Percentiles rank a stretch among this genome's conserved stretches.
Evolutionary conservation across 768 basidiomycete species (phyloP).

Genomic region (Rubroboletus pulcherrimus): DNA sequence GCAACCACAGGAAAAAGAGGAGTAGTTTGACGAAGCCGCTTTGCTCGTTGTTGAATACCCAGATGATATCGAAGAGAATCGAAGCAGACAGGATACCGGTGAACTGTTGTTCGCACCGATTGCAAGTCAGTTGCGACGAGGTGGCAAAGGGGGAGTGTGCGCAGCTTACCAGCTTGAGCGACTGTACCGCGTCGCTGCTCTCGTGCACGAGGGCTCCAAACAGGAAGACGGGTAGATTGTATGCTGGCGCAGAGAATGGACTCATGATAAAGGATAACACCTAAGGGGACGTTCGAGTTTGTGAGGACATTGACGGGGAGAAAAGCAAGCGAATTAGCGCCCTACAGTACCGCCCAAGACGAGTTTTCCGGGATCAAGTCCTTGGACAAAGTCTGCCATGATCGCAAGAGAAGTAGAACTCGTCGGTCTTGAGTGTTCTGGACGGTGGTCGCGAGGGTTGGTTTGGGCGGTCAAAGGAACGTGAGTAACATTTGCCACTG

Average conservation of each 20-base stretch:
- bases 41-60: constrained; percentile 58
- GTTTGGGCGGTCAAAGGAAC: background rate
- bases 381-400: constrained; percentile 65
- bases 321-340: background rate
- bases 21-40: constrained; percentile 53
- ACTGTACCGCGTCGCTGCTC: constrained; percentile 57
- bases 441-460: background rate
- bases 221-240: constrained; percentile 81
- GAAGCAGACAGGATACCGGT: constrained; percentile 60
- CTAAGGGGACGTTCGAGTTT: constrained; percentile 33
- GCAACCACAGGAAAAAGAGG: constrained; percentile 49
- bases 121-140: background rate
- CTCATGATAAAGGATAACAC: constrained; percentile 55
- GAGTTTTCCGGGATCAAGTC: constrained; percentile 69
- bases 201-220: constrained; percentile 77
- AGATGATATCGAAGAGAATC: constrained; percentile 64
- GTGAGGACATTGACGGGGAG: background rate
- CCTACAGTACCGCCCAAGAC: constrained; percentile 60
- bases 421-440: background rate
- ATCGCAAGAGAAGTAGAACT: background rate
- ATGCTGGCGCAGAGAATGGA: constrained; percentile 57
- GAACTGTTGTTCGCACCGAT: constrained; percentile 43
- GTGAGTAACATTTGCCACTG: constrained; percentile 5
- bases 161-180: constrained; percentile 54
- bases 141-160: background rate